Evolutionary conservation across 1,284 basidiomycete genomes (phyloP), one percentile per base, ranked within the genome.

Genomic region (Wallemia hederae): DNA sequence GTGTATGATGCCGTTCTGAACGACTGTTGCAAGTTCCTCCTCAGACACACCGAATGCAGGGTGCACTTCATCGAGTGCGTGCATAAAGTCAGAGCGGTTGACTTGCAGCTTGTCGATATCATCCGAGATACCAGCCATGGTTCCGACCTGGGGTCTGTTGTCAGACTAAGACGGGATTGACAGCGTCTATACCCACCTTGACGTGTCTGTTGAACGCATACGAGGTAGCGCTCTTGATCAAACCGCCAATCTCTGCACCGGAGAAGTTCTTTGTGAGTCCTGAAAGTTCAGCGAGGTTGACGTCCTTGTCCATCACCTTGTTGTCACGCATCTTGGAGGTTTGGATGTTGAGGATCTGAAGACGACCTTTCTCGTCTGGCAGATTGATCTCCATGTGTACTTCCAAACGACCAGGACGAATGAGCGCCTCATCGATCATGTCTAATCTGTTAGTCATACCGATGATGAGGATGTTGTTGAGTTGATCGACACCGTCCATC

Each of bases 301-400:
- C 94, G 67, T 96, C 86, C 24, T 65, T 61, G 62, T 85, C 89
- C 85, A 99, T 89, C 39, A 97, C 83, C 22, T 81, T 78, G 70
- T 97, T 97, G 34, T 71, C 77, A 34, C 85, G 80, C 92, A 98
- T 98, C 74, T 92, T 92, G 63, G 78, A 69, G 0, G 94, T 98
- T 70, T 99, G 94, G 66, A 99, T 99, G 65, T 77, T 86, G 64
- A 99, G 76, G 66, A 98, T 99, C 72, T 98, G 94, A 59, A 79
- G 74, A 25, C 94, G 85, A 59, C 94, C 94, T 1, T 82, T 74
- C 69, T 92, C 91, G 68, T 98, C 92, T 0, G 94, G 94, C 1
- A 98, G 76, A 2, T 89, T 94, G 64, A 99, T 97, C 72, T 99
- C 94, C 81, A 99, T 96, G 72, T 98, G 94, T n/a, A 98, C 92